Conservation (phyloP, 129 eudicot species). For the Ambrosia artemisiifolia region DNA sequence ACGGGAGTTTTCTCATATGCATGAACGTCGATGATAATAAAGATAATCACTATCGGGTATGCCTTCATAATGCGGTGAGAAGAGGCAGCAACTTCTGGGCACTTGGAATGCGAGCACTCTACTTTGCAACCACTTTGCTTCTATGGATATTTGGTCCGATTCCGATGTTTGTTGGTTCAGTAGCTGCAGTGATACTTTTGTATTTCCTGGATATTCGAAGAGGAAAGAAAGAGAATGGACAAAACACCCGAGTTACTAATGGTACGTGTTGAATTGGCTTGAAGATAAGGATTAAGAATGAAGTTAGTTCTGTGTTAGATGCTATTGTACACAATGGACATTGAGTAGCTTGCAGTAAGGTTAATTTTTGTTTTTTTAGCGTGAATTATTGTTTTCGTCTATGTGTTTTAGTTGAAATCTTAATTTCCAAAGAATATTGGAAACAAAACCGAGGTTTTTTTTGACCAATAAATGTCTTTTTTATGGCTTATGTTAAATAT, state of each 20-base stretch:
- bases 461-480: too few relatives aligned
- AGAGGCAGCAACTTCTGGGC: slow-evolving; percentile 60
- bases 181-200: slow-evolving; percentile 38
- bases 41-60: not conserved
- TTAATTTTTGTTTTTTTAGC: not conserved
- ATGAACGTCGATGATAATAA: slow-evolving; percentile 59
- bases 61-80: slow-evolving; percentile 52
- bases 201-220: slow-evolving; percentile 44
- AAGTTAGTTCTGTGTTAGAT: slow-evolving; percentile 23
- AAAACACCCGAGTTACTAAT: too few relatives aligned
- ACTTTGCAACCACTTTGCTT: slow-evolving; percentile 54
- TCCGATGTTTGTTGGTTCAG: slow-evolving; percentile 68
- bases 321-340: slow-evolving; percentile 29
- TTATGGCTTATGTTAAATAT: too few relatives aligned
- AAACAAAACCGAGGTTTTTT: too few relatives aligned
- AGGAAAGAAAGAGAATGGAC: not conserved
- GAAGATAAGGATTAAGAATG: slow-evolving; percentile 35
- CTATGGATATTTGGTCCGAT: slow-evolving; percentile 91
- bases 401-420: too few relatives aligned
- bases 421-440: too few relatives aligned
- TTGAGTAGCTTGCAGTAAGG: not conserved
- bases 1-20: slow-evolving; percentile 64
- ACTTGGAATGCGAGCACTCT: slow-evolving; percentile 59
- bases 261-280: not conserved
- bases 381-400: too few relatives aligned